Evolutionary conservation across 306 rosid genomes (phyloP).

Genomic region (Canavalia gladiata): DNA sequence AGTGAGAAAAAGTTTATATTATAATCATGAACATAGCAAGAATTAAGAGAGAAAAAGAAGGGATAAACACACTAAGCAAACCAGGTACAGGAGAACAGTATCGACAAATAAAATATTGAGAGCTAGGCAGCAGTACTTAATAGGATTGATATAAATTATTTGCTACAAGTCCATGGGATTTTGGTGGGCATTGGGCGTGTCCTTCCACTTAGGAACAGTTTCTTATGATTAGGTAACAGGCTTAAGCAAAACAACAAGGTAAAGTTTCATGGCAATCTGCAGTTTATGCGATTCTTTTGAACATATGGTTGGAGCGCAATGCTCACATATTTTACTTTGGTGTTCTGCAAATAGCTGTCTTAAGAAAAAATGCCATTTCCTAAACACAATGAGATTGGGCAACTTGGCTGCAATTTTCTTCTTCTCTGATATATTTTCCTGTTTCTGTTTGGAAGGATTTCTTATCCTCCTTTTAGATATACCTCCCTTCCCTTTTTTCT

Average conservation of each 20-base stretch:
- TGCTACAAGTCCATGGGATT: not conserved
- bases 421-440: slow-evolving; percentile 12
- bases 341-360: slow-evolving; percentile 16
- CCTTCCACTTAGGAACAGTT: slow-evolving; percentile 10
- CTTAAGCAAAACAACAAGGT: slow-evolving; percentile 13
- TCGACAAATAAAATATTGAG: slow-evolving; percentile 30
- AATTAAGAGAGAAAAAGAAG: not conserved
- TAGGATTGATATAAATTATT: slow-evolving; percentile 13
- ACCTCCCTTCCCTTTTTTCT: not conserved
- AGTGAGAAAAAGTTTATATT: slow-evolving; percentile 39
- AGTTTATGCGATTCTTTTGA: slow-evolving; percentile 27
- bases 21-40: slow-evolving; percentile 43
- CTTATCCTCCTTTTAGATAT: slow-evolving; percentile 30
- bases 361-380: slow-evolving; percentile 24
- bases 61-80: slow-evolving; percentile 19
- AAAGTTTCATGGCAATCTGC: not conserved
- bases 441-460: slow-evolving; percentile 19
- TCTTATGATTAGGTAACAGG: slow-evolving; percentile 21
- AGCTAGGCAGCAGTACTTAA: slow-evolving; percentile 8
- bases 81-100: slow-evolving; percentile 35
- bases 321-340: slow-evolving; percentile 2
- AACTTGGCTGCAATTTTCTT: slow-evolving; percentile 28
- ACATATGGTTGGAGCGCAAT: slow-evolving; percentile 8
- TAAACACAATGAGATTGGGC: slow-evolving; percentile 8
- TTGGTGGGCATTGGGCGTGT: slow-evolving; percentile 4